Conservation (phyloP, 805 yeast genomes). For the Candida arabinofermentans region DNA sequence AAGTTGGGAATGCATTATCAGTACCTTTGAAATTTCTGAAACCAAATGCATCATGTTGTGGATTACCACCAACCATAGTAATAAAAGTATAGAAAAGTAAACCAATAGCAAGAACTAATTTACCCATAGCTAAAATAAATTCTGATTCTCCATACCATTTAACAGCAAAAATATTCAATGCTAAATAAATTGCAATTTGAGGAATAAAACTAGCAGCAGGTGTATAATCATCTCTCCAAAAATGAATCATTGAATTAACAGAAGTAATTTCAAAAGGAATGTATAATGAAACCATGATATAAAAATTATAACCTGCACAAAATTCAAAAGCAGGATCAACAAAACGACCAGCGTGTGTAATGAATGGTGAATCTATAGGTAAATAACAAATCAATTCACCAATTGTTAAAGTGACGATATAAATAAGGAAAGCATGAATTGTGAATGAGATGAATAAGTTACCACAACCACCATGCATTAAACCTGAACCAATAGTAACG, state of each 20-base stretch:
- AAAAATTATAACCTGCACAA: neutral
- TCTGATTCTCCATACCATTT: neutral
- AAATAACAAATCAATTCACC: neutral
- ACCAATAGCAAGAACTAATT: neutral
- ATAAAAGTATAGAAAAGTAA: neutral
- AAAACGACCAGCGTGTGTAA: neutral
- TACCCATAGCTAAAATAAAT: neutral
- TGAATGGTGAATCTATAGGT: neutral
- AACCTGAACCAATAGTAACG: neutral
- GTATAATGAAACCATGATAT: neutral
- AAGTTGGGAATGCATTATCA: neutral
- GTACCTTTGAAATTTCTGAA: neutral
- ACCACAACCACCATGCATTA: neutral
- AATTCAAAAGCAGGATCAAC: slow-evolving; percentile 1
- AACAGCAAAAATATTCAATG: neutral
- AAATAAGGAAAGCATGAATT: neutral
- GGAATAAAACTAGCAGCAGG: neutral
- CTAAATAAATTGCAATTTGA: neutral
- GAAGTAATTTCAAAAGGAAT: neutral
- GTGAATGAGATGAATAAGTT: neutral
- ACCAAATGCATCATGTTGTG: neutral
- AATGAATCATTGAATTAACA: neutral
- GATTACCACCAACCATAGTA: neutral
- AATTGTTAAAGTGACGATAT: neutral
- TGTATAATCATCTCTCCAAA: slow-evolving; percentile 1